Base-by-base conservation (phyloP, 2,329 filamentous ascomycete genomes). In the Alternaria angustiovoidea region DNA sequence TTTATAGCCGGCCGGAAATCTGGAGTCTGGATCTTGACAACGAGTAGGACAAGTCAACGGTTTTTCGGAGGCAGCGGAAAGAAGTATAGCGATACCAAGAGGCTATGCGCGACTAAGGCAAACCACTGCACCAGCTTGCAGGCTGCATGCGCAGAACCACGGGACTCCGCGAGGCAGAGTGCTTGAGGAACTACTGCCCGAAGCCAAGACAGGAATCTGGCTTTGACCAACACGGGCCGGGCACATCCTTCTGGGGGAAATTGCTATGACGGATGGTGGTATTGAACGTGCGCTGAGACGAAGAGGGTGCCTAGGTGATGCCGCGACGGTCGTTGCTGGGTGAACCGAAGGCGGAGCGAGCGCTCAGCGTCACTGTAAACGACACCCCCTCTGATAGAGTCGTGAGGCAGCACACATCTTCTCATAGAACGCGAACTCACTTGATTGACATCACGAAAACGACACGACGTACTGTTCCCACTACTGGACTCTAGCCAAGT, bases 301-400 rank as follows among this genome's bases (percentile, higher is more conserved):
- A 54, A 12, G 42, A 58, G 43, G 32, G 36, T 28, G 52, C 11
- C 46, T 30, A 49, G 46, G n/a, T 41, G 58, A 39, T 49, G 38
- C 22, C 46, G 52, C 28, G 43, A 14, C 36, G 18, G 38, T 41
- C 26, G 57, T 60, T 60, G 65, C 65, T 67, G 54, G 65, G 65
- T 67, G 62, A 67, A 65, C 63, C 24, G 55, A 5, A n/a, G 49
- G 55, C 47, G 26, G 47, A 57, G 54, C 47, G 48, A n/a, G 47
- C 39, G 54, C 44, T 24, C 44, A 30, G 30, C 32, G 52, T 43
- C 14, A 53, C 14, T 14, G 39, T 24, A 26, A 46, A 53, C 48
- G 51, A 28, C 48, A 41, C 11, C 5, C 5, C 55, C 36, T 18
- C 36, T 41, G 32, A 24, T 53, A 30, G 42, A 48, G 34, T 51